Evolutionary conservation across 2,329 filamentous ascomycete genomes (phyloP), one percentile per base, ranked within the genome.

Genomic region (Zopfia rhizophila): DNA sequence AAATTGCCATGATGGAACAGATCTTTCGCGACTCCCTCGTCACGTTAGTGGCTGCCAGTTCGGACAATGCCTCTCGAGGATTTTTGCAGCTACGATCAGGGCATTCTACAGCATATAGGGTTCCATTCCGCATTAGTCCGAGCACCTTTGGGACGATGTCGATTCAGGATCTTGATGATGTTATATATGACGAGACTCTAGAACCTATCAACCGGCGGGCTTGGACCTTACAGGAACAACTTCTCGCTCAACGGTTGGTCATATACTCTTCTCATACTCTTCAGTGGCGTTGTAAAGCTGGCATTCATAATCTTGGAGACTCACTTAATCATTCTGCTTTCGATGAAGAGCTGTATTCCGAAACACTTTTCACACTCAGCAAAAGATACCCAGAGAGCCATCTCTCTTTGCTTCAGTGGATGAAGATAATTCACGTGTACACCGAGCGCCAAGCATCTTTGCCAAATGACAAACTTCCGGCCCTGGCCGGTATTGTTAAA

Each of bases 211-310:
- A 31, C 25, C 29, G 4, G 23, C 29, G 33, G 25, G 42, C 33
- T 11, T 45, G 42, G 33, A 27, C 27, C 12, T 11, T 31, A n/a
- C 42, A 45, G 24, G 42, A 45, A 19, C 27, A 32, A 13, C 42
- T 45, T 11, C 32, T 45, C 13, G 11, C 35, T 6, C 25, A 17
- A 7, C 33, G 35, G 3, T 10, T 33, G 4, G 12, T 44, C 8
- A 18, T 24, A 6, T 43, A 37, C 13, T 23, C 16, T 18, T 35
- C 21, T 4, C 21, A 43, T 28, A 33, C 18, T 13, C 18, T 36
- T 12, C 32, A 35, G n/a, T 43, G 39, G 39, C 30, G 32, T 4
- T 43, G 39, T 16, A 35, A 28, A 13, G 31, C 23, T 37, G 39
- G 21, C 10, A 43, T 16, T 13, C 39, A 8, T 12, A 43, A 43